phyloP scores from a whole-genome alignment of 176 grass and related monocot genomes.

The Rhynchospora tenuis region DNA sequence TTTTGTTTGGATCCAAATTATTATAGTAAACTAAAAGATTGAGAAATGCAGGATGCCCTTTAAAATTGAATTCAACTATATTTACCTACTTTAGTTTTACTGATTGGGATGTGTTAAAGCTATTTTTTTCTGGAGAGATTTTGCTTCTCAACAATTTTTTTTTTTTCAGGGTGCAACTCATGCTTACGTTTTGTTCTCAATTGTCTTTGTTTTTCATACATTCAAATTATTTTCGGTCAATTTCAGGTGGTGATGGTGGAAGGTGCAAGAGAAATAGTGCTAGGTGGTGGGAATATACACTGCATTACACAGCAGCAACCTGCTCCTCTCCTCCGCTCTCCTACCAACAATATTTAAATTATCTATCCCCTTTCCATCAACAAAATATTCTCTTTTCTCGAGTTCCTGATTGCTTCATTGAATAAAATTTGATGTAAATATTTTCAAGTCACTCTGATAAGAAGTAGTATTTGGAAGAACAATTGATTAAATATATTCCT shows the following conservation, averaged over 20 bases:
- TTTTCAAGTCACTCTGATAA: too few species aligned
- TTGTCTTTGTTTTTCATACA: neutral
- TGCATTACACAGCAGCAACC: slow-evolving; percentile 97
- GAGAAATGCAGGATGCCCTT: neutral
- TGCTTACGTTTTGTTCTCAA: neutral
- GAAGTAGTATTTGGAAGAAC: too few species aligned
- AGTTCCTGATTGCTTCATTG: too few species aligned
- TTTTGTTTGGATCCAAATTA: neutral
- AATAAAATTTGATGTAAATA: too few species aligned
- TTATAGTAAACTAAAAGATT: neutral
- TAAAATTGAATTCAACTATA: neutral
- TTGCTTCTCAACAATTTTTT: too few species aligned
- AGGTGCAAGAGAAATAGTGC: slow-evolving; percentile 71
- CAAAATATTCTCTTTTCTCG: neutral
- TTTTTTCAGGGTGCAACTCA: too few species aligned
- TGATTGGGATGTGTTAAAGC: neutral
- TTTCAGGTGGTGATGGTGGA: slow-evolving; percentile 76
- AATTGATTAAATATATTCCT: too few species aligned
- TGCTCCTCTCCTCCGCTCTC: neutral
- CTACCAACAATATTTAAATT: neutral
- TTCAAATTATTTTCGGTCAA: neutral
- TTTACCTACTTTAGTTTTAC: neutral
- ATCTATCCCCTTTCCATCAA: neutral
- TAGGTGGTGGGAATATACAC: slow-evolving; percentile 89
- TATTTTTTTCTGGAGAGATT: neutral